A percentile compares a stretch with the other conserved stretches of the same genome.
Evolutionary conservation across 805 yeast species (phyloP).

Genomic region (Hanseniaspora mollemarum): DNA sequence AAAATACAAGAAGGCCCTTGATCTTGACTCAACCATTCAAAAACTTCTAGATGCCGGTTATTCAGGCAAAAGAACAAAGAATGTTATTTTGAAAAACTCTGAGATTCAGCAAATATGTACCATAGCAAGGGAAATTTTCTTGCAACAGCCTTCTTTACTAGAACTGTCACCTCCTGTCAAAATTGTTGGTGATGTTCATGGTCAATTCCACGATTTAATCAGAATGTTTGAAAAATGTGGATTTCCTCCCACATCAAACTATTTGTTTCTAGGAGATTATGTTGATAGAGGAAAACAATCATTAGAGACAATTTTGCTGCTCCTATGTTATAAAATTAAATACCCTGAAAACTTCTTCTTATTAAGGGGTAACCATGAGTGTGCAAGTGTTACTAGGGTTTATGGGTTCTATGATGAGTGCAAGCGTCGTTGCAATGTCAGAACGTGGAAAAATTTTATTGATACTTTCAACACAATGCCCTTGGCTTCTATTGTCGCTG

Average conservation of each 20-base stretch:
- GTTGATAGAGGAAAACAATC: slow-evolving; percentile 97
- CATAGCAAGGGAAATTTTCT: slow-evolving; percentile 74
- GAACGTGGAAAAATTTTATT: slow-evolving; percentile 84
- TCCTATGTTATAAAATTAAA: slow-evolving; percentile 87
- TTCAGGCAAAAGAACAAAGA: slow-evolving; percentile 83
- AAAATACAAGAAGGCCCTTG: slow-evolving; percentile 30
- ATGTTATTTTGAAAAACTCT: slow-evolving; percentile 75
- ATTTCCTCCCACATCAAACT: slow-evolving; percentile 86
- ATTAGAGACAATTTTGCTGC: slow-evolving; percentile 75
- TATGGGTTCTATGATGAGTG: slow-evolving; percentile 98
- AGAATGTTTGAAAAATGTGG: slow-evolving; percentile 90
- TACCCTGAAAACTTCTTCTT: slow-evolving; percentile 92
- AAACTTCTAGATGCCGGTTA: slow-evolving; percentile 90
- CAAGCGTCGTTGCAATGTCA: slow-evolving; percentile 78
- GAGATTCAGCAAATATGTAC: slow-evolving; percentile 82
- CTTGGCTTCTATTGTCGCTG: slow-evolving; percentile 87
- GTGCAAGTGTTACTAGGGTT: slow-evolving; percentile 91
- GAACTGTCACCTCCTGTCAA: slow-evolving; percentile 68
- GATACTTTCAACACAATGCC: slow-evolving; percentile 95
- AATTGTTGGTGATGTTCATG: slow-evolving; percentile 88
- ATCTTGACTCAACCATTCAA: slow-evolving; percentile 84
- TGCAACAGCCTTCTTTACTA: slow-evolving; percentile 53
- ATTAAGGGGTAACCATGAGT: slow-evolving; percentile 91
- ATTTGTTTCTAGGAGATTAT: slow-evolving; percentile 87
- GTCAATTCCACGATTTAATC: slow-evolving; percentile 85